Base-by-base conservation (phyloP, 2,329 filamentous ascomycete species). In the Dactylonectria macrodidyma region DNA sequence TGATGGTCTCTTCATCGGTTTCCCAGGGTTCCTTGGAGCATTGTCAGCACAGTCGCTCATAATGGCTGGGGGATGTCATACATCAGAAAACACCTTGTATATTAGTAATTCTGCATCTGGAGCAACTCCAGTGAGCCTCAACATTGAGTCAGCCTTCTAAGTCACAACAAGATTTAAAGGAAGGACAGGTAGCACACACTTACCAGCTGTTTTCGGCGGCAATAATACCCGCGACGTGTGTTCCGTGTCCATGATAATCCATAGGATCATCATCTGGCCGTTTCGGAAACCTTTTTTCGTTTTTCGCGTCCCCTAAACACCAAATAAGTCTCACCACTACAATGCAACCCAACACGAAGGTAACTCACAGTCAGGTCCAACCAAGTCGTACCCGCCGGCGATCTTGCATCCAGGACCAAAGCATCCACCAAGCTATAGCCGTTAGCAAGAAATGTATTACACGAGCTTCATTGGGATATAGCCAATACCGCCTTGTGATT, bases 161-260 rank as follows among this genome's bases (percentile, higher is more conserved):
- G 47, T 14, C 7, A 3, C 6, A 34, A 16, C 34, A 26, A 16
- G 24, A 10, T 10, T 38, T 19, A 16, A 16, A 3, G 10, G 14
- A 6, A 47, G 50, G 8, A 52, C 26, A 11, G 9, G 26, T 52
- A 16, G 11, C 34, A 11, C 6, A 54, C 22, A 33, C 73, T 60
- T 67, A 74, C 78, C 77, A 79, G 66, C 81, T 78, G 71, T 77
- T 77, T 44, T 86, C 79, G 16, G 84, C 86, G 30, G 81, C 85
- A 68, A 88, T 82, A 26, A 85, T 85, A 22, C 86, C 86, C 19
- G 85, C 82, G 41, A 85, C 84, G 61, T 83, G 81, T 5, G 81
- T 83, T 1, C 81, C 81, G 44, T 83, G 81, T 1, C 78, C 79
- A 47, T 77, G 72, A 12, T 74, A 73, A 59, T 81, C 80, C 73